These are phyloP conservation scores for Sclerotinia trifoliorum DNA, from an alignment of 2,329 filamentous ascomycete genomes.

Conservation along the genomic window DNA sequence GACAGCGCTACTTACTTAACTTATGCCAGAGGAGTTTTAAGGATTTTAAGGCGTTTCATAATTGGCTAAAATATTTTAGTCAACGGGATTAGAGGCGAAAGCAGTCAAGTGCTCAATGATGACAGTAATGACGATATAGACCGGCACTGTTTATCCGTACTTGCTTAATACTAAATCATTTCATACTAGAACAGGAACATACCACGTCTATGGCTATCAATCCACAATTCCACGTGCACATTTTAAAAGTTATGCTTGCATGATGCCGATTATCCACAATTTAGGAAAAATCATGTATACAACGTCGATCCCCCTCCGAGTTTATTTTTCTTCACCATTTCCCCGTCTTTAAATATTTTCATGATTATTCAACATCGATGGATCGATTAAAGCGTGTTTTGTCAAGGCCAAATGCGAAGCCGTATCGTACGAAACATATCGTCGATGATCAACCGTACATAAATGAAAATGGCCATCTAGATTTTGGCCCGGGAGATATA, in stretches of 20 bases:
- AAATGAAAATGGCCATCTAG: constrained; percentile 37
- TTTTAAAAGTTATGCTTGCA: neutral
- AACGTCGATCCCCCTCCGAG: neutral
- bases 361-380: constrained; percentile 19
- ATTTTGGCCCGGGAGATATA: constrained; percentile 47
- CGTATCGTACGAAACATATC: constrained; percentile 33
- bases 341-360: neutral
- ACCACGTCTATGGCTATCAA: neutral
- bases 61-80: neutral
- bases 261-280: constrained; percentile 16
- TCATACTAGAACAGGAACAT: neutral
- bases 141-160: neutral
- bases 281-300: neutral
- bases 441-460: constrained; percentile 25
- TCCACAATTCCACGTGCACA: neutral
- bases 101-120: too few species aligned
- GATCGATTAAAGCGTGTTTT: constrained; percentile 33
- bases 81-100: neutral
- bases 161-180: neutral
- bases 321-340: neutral
- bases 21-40: neutral
- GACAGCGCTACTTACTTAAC: too few species aligned
- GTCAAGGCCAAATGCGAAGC: constrained; percentile 36
- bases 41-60: neutral
- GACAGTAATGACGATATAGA: neutral